A percentile compares a stretch with the other conserved stretches of the same genome.
phyloP scores from a whole-genome alignment of 2,329 filamentous ascomycete genomes.

The Septoria linicola region DNA sequence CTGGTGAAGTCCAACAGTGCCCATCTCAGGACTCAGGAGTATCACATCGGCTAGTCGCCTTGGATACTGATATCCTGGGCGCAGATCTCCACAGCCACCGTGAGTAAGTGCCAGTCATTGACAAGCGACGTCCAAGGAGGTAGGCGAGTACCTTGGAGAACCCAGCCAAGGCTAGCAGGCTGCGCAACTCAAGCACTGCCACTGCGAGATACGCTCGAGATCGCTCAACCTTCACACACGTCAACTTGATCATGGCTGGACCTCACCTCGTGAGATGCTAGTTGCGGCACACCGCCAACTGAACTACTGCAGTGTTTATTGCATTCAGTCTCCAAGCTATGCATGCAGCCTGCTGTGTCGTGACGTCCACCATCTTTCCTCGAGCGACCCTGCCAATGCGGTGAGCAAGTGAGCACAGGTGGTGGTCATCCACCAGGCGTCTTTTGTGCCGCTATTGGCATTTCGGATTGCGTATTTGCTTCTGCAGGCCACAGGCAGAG shows the following conservation, averaged over 20 bases:
- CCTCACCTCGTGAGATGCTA: conserved; percentile 2
- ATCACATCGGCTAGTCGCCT: neutral
- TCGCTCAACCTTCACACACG: conserved; percentile 8
- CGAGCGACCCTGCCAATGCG: no score
- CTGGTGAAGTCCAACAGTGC: neutral
- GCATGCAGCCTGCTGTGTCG: no score
- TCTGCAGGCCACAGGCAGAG: no score
- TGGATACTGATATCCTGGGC: neutral
- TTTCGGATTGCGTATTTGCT: no score
- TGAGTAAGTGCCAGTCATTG: neutral
- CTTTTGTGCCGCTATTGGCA: no score
- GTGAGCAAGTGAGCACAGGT: no score
- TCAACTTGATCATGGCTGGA: neutral
- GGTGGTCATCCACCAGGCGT: no score
- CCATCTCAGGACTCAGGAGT: neutral
- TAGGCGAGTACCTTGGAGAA: conserved; percentile 1
- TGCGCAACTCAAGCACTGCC: conserved; percentile 13
- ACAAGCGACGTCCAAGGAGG: neutral
- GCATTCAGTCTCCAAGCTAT: no score
- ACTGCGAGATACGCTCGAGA: conserved; percentile 15
- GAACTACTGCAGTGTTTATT: no score
- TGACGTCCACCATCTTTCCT: no score
- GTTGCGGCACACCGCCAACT: no score
- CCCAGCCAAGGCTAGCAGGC: conserved; percentile 4
- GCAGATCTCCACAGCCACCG: neutral